Base-by-base conservation (phyloP, 2,329 filamentous ascomycete genomes). In the Phialophora verrucosa region DNA sequence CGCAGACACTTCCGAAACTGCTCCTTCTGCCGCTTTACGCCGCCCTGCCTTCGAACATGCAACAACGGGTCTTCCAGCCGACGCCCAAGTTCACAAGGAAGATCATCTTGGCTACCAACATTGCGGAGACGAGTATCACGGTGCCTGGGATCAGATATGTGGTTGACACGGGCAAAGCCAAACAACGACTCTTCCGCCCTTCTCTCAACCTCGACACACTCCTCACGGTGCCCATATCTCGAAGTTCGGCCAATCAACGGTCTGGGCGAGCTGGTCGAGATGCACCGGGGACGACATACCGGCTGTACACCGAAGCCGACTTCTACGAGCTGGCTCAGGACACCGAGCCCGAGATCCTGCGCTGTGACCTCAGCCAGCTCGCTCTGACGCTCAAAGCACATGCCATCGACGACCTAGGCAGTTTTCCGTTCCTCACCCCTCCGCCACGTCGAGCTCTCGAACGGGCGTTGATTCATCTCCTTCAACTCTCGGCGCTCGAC, bases 71-170 rank as follows among this genome's bases (percentile, higher is more conserved):
- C 10, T 98, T 99, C 76, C 83, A 89, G 62, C 90, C 91, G 0
- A 85, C 91, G 25, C 87, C 87, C 0, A 87, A 87, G 63, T 86
- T 88, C 2, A 96, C 92, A 0, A 86, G 95, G 51, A 98, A 98
- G 75, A 85, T 98, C 12, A 93, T 99, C 0, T 82, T 99, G 0
- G 90, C 93, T 0, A 99, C 95, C 14, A 99, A 99, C 74, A 98
- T 99, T 73, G 95, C 95, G n/a, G 95, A 99, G 77, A 98, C 95
- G 0, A 98, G 95, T 0, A 91, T 99, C 66, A 99, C 95, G 0
- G 93, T 99, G 0, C 91, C 94, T 0, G 95, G 95, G 1, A 93
- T 99, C 6, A 88, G 92, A 4, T 95, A 91, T 72, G 94, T 99
- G 10, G 85, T 99, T 23, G 95, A 99, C 75, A 91, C 91, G 63